phyloP scores from a whole-genome alignment of 2,329 filamentous ascomycete genomes.

The Penicillium sp. region DNA sequence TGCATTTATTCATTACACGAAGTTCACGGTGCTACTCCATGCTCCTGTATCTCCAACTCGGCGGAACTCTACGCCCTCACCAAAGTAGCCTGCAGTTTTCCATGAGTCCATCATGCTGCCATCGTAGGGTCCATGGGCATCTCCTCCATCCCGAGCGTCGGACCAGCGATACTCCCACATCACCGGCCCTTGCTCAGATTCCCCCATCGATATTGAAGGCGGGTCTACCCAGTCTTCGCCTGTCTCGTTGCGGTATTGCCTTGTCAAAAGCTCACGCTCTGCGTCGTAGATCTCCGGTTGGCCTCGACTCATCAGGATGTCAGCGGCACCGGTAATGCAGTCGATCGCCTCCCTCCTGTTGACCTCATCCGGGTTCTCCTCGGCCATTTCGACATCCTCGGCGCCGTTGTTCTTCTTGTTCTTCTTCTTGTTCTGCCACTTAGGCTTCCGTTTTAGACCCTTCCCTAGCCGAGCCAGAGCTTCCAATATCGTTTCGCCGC shows the following conservation, averaged over 20 bases:
- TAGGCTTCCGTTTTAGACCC: slow-evolving; percentile 57
- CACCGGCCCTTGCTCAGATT: slow-evolving; percentile 36
- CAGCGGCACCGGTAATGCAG: slow-evolving; percentile 82
- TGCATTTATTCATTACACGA: slow-evolving; percentile 44
- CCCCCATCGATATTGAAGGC: slow-evolving; percentile 26
- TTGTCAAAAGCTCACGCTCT: slow-evolving; percentile 76
- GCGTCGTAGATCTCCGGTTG: slow-evolving; percentile 89
- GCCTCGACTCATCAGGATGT: slow-evolving; percentile 78
- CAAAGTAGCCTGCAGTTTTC: slow-evolving; percentile 90
- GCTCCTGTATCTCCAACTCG: slow-evolving; percentile 53
- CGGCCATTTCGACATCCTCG: slow-evolving; percentile 69
- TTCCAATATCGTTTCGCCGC: slow-evolving; percentile 82
- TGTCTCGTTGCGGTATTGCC: slow-evolving; percentile 80
- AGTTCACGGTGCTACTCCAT: slow-evolving; percentile 55
- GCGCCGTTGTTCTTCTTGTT: slow-evolving; percentile 46
- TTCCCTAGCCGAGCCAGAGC: slow-evolving; percentile 79
- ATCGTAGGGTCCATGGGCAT: slow-evolving; percentile 84
- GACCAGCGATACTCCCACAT: slow-evolving; percentile 94
- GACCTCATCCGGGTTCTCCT: slow-evolving; percentile 66
- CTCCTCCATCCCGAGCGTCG: slow-evolving; percentile 76
- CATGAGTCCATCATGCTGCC: slow-evolving; percentile 82
- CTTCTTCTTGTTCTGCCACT: slow-evolving; percentile 60
- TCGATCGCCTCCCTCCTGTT: slow-evolving; percentile 73
- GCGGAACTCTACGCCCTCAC: slow-evolving; percentile 76
- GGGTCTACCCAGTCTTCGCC: slow-evolving; percentile 78